Evolutionary conservation across 2,329 filamentous ascomycete genomes (phyloP).

Genomic region (Paecilomyces formosus): DNA sequence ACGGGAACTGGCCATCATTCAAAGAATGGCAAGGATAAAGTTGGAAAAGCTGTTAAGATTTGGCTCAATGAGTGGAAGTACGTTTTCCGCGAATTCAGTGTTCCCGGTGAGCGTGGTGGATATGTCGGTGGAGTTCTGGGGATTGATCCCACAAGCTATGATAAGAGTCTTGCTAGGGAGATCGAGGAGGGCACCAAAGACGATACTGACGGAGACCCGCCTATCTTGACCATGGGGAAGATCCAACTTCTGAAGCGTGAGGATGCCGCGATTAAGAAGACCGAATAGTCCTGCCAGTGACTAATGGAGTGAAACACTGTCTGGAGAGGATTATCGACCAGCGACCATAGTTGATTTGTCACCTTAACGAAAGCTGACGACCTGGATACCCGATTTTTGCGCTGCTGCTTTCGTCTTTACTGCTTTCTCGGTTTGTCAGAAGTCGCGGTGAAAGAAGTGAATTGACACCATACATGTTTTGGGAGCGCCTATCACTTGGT

Average conservation of each 20-base stretch:
- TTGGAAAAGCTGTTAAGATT: constrained; percentile 83
- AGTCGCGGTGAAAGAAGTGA: neutral
- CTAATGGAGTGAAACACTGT: neutral
- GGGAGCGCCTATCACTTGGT: neutral
- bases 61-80: constrained; percentile 96
- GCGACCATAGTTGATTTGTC: neutral
- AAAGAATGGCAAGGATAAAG: constrained; percentile 98
- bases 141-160: constrained; percentile 55
- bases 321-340: neutral
- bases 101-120: constrained; percentile 84
- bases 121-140: constrained; percentile 60
- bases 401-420: neutral
- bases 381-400: constrained; percentile 5
- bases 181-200: constrained; percentile 14
- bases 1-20: constrained; percentile 95
- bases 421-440: neutral
- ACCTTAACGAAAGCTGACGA: constrained; percentile 7
- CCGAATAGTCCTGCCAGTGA: constrained; percentile 8
- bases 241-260: constrained; percentile 40
- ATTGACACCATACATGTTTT: neutral
- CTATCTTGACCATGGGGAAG: constrained; percentile 32
- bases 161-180: constrained; percentile 28
- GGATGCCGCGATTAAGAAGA: constrained; percentile 23
- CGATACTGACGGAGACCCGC: constrained; percentile 12
- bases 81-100: constrained; percentile 90